phyloP scores from a whole-genome alignment of 1,284 basidiomycete genomes.

The Laetiporus sulphureus region DNA sequence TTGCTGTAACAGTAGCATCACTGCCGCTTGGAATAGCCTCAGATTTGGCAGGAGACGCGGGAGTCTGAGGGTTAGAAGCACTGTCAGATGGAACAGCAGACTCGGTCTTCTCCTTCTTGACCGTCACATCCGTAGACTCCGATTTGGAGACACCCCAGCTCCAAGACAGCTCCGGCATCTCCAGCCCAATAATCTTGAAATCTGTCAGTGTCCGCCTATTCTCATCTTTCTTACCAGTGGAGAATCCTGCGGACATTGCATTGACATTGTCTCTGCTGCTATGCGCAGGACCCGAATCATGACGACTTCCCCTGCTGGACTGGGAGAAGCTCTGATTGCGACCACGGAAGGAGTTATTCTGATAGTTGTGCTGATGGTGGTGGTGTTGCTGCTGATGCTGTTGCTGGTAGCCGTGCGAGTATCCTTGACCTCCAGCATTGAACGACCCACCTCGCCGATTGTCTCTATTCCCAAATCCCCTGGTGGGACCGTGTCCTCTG shows the following conservation, averaged over 20 bases:
- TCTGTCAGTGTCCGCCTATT: slow-evolving; percentile 86
- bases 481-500: slow-evolving; percentile 55
- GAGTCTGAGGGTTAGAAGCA: slow-evolving; percentile 11
- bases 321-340: slow-evolving; percentile 30
- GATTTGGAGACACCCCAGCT: slow-evolving; percentile 56
- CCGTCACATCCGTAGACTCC: slow-evolving; percentile 16
- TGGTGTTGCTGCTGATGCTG: slow-evolving; percentile 19
- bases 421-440: slow-evolving; percentile 34
- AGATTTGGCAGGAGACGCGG: slow-evolving; percentile 14
- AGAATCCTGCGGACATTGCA: slow-evolving; percentile 20
- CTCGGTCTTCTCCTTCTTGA: slow-evolving; percentile 22
- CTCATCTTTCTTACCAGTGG: slow-evolving; percentile 68
- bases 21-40: slow-evolving; percentile 12
- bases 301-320: slow-evolving; percentile 43
- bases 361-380: slow-evolving; percentile 28
- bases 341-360: slow-evolving; percentile 28
- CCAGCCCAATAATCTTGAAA: slow-evolving; percentile 90
- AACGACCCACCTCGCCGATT: slow-evolving; percentile 62
- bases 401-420: slow-evolving; percentile 33
- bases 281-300: slow-evolving; percentile 39
- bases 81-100: slow-evolving; percentile 12
- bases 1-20: neutral
- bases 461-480: slow-evolving; percentile 56
- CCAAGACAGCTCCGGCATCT: slow-evolving; percentile 71
- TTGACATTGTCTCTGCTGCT: slow-evolving; percentile 26